These are phyloP conservation scores for Trypanosoma brucei DNA, from an alignment of 208 protist genomes.

Conservation along the genomic window DNA sequence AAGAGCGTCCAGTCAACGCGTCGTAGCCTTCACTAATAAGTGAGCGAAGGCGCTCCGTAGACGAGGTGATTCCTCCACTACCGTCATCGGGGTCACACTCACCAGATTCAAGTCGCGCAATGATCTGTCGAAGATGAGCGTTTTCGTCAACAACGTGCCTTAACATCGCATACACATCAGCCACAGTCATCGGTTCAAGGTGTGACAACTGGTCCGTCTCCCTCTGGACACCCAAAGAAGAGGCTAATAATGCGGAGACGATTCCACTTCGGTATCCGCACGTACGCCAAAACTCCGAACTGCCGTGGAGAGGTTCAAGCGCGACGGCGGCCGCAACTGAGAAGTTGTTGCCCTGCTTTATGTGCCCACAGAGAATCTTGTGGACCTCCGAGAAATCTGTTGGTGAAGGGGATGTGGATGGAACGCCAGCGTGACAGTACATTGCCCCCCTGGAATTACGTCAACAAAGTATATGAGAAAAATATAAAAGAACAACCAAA, in stretches of 20 bases:
- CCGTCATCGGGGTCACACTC: neutral
- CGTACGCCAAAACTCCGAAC: slow-evolving; percentile 61
- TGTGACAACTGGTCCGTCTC: neutral
- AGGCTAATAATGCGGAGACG: slow-evolving; percentile 36
- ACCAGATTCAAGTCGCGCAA: neutral
- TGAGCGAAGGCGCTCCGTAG: neutral
- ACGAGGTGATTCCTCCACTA: neutral
- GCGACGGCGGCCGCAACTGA: slow-evolving; percentile 40
- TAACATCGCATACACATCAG: neutral
- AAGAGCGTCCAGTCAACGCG: no score
- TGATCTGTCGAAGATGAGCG: neutral
- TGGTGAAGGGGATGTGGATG: neutral
- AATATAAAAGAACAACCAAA: no score
- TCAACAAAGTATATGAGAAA: neutral
- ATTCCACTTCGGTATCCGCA: slow-evolving; percentile 69
- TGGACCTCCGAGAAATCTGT: slow-evolving; percentile 52
- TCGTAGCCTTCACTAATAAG: neutral
- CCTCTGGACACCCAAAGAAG: slow-evolving; percentile 14
- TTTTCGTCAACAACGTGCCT: neutral
- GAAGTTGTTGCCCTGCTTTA: slow-evolving; percentile 35
- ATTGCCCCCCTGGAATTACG: neutral
- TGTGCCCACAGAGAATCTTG: slow-evolving; percentile 47
- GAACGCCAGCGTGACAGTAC: neutral
- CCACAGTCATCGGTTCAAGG: neutral
- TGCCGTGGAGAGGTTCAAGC: slow-evolving; percentile 30